Evolutionary conservation across 371 early-diverging fungal species (phyloP), one percentile per base, ranked within the genome.

Genomic region (Saksenaea oblongispora): DNA sequence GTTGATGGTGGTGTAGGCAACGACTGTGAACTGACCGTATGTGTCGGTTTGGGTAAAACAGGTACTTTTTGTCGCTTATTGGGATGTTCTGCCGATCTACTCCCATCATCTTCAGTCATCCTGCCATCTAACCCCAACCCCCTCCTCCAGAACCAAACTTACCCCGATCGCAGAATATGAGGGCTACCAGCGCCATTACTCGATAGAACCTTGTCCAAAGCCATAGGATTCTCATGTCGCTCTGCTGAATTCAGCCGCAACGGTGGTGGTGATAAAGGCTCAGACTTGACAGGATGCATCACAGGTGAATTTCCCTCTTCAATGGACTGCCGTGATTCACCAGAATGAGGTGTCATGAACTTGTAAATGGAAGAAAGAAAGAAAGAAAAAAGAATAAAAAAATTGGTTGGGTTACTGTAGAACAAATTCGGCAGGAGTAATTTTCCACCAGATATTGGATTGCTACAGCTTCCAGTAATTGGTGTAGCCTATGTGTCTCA

Each of bases 21-120:
- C 31, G 66, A 61, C 26, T 74, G 78, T 14, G 79, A 78, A 28
- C 73, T 69, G 2, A 78, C 75, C 10, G 78, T 78, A 34, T 78
- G 78, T 4, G 63, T n/a, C 34, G 75, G 75, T 42, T 73, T 78
- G 10, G 75, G 73, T 17, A 78, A 62, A 15, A 68, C 22, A 47
- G 51, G 51, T n/a, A 47, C 18, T 22, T 47, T 47, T 47, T 47
- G 51, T 47, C 51, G 51, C 51, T 47, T 63, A 8, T 55, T 56
- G 10, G 56, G 36, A 39, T 51, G 53, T 51, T 60, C 34, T 34
- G 51, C 17, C 14, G 27, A 51, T 34, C 39, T 56, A 8, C n/a
- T 41, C 9, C 18, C 61, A 11, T 54, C 39, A 15, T 24, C n/a
- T n/a, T n/a, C n/a, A n/a, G n/a, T n/a, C n/a, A n/a, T n/a, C n/a